Evolutionary conservation across 192 early-diverging fungal genomes (phyloP), one percentile per base, ranked within the genome.

Genomic region (Podila horticola): DNA sequence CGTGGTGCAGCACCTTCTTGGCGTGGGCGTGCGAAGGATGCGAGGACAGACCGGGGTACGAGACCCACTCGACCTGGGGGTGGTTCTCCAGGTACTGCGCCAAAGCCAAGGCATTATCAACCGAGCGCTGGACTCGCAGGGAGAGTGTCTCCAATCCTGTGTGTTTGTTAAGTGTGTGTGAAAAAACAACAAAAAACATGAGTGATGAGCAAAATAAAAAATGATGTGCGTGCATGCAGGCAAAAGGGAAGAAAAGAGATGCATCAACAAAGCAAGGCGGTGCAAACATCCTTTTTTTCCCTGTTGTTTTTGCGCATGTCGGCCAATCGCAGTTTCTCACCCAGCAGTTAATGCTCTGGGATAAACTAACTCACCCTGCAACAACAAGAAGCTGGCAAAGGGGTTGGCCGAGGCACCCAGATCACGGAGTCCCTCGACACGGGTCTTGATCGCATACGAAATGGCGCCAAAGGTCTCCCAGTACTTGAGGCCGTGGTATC

Each of bases 401-500:
- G 97, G 96, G 74, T 93, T 96, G 67, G 93, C 85, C 68, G 88
- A 95, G 0, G 95, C 76, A 9, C 97, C 97, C 62, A 97, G 69
- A 72, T 97, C 94, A 82, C 96, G 92, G 66, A 98, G 86, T 51
- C 86, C 85, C 84, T 98, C 97, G 15, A 94, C 91, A 33, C 95
- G 90, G 4, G 94, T 84, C 72, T 94, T 93, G 83, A 95, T 85
- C 15, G 88, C 87, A 71, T 92, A 98, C 28, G 93, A 85, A 12
- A 93, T 60, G 70, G 93, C 93, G 28, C 94, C 96, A 87, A 96
- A 97, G 13, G 83, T 85, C 10, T 98, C 94, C 92, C 92, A 94
- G 86, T 94, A 97, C 66, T 88, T 90, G 41, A 96, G 77, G 45
- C 95, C 96, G 76, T 97, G 95, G 82, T 97, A 97, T 55, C 93